Percentiles rank a stretch among this genome's conserved stretches.
Evolutionary conservation across 148 eudicot species (phyloP).

Genomic region (Agrostemma githago): DNA sequence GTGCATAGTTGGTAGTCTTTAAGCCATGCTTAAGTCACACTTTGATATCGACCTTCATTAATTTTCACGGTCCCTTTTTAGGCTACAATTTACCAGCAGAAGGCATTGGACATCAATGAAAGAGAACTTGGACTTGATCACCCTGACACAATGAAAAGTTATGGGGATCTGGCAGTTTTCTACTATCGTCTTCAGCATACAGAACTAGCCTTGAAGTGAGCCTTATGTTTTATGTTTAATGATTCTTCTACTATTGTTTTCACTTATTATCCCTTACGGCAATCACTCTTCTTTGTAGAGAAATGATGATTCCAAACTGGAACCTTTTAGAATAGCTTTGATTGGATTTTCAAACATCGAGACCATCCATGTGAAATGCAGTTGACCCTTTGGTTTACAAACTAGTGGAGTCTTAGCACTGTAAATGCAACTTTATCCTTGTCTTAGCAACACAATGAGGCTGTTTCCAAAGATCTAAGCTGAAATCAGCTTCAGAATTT

Average conservation of each 20-base stretch:
- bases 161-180: slow-evolving; percentile 93
- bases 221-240: slow-evolving; percentile 1
- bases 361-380: not conserved
- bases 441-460: too few species aligned
- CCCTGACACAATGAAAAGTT: slow-evolving; percentile 98
- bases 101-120: slow-evolving; percentile 96
- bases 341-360: not conserved
- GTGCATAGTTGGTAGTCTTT: not conserved
- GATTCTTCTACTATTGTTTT: not conserved
- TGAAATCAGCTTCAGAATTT: too few species aligned
- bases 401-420: not conserved
- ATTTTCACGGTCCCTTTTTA: slow-evolving; percentile 14
- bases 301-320: not conserved
- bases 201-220: slow-evolving; percentile 86
- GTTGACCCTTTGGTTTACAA: not conserved
- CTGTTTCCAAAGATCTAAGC: too few species aligned
- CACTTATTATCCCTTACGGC: not conserved
- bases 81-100: slow-evolving; percentile 98
- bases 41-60: not conserved
- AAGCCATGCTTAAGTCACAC: not conserved
- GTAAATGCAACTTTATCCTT: too few species aligned
- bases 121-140: slow-evolving; percentile 98
- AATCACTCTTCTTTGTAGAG: not conserved
- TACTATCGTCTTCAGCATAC: slow-evolving; percentile 95
- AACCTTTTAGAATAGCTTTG: not conserved